Conservation (phyloP, 345 rosid species). For the Dimocarpus longan region DNA sequence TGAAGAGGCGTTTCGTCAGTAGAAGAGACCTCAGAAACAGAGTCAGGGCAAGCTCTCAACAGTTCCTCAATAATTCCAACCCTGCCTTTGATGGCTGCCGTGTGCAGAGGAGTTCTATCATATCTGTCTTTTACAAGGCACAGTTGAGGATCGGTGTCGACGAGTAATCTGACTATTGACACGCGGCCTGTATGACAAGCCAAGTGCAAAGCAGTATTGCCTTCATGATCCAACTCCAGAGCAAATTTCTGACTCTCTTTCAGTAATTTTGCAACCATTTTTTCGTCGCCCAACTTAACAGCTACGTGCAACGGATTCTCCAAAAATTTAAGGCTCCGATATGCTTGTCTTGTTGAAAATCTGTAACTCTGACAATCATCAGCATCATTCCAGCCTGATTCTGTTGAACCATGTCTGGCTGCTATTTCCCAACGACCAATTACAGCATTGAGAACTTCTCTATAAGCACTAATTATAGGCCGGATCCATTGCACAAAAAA, state of each 20-base stretch:
- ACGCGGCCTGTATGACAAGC: background rate
- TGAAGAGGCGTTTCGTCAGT: slow-evolving; percentile 5
- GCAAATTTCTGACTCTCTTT: background rate
- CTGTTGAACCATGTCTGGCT: background rate
- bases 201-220: slow-evolving; percentile 9
- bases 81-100: slow-evolving; percentile 4
- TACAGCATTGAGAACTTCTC: background rate
- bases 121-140: background rate
- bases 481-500: too few species aligned
- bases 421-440: background rate
- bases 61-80: background rate
- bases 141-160: background rate
- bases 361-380: background rate
- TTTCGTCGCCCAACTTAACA: background rate
- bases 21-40: background rate
- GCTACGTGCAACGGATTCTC: background rate
- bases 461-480: too few species aligned
- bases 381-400: too few species aligned
- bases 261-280: background rate
- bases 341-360: background rate
- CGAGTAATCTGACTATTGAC: background rate
- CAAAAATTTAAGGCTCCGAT: background rate
- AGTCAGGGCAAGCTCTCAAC: background rate
- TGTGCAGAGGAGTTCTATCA: slow-evolving; percentile 8
- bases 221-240: background rate